phyloP scores from a whole-genome alignment of 1,139 yeast species.

The Diutina siamensis region DNA sequence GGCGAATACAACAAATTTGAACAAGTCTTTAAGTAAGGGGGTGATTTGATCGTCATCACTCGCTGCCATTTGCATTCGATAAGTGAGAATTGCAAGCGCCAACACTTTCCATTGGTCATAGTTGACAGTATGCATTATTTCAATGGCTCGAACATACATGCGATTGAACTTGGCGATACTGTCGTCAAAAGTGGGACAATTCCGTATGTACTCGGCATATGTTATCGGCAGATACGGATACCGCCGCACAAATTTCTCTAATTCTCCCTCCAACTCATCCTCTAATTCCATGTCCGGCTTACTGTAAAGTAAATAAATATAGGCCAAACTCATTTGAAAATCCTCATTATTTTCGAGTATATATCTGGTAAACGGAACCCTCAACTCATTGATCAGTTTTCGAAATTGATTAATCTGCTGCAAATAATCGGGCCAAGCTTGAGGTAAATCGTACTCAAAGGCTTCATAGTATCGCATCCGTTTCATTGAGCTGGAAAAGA shows the following conservation, averaged over 20 bases:
- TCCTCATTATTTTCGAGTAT: background rate
- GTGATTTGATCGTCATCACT: background rate
- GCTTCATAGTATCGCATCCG: conserved; percentile 18
- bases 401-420: background rate
- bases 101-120: background rate
- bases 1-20: background rate
- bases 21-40: background rate
- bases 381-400: background rate
- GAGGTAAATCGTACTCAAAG: conserved; percentile 15
- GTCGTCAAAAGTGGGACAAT: background rate
- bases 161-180: background rate
- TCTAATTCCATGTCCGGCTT: background rate
- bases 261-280: background rate
- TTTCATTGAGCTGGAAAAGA: conserved; percentile 20
- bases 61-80: background rate
- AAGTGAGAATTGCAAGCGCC: background rate
- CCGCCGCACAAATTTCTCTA: background rate
- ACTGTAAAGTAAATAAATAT: background rate
- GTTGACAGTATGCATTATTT: background rate
- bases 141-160: background rate
- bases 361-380: background rate
- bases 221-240: background rate
- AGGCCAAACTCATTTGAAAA: background rate
- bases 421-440: conserved; percentile 7
- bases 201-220: conserved; percentile 2